Percentiles rank a stretch among this genome's conserved stretches.
Evolutionary conservation across 2,329 filamentous ascomycete genomes (phyloP).

Genomic region (Neofusicoccum laricinum): DNA sequence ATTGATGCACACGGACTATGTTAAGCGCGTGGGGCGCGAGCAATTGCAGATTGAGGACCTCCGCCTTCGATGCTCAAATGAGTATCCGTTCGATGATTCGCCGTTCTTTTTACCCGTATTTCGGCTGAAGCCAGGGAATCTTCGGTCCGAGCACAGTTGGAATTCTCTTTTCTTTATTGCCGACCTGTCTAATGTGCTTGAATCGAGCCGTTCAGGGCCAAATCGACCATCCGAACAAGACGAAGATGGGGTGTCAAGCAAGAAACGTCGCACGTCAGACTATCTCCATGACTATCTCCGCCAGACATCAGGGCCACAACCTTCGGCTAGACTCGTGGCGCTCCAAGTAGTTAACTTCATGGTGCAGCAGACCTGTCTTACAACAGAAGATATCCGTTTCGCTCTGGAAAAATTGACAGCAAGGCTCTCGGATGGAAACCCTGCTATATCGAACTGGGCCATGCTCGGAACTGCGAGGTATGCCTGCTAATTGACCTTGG

Average conservation of each 20-base stretch:
- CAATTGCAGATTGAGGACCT: conserved; percentile 78
- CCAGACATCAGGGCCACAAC: conserved; percentile 32
- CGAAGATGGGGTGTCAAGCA: conserved; percentile 26
- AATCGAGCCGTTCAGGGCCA: conserved; percentile 20
- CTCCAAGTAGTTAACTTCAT: conserved; percentile 56
- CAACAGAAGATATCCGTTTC: conserved; percentile 52
- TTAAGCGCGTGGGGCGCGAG: conserved; percentile 65
- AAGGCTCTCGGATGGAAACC: conserved; percentile 68
- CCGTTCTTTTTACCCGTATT: conserved; percentile 24
- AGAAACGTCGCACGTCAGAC: conserved; percentile 37
- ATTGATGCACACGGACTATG: conserved; percentile 74
- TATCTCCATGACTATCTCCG: conserved; percentile 41
- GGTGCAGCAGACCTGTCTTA: conserved; percentile 35
- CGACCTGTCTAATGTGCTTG: conserved; percentile 34
- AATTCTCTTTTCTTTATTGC: conserved; percentile 39
- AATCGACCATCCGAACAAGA: conserved; percentile 19
- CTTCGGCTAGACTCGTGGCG: conserved; percentile 44
- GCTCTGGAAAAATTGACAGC: conserved; percentile 58
- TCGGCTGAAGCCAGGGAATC: conserved; percentile 34
- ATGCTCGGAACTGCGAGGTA: conserved; percentile 80
- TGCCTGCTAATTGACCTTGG: conserved; percentile 24
- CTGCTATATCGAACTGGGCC: conserved; percentile 70
- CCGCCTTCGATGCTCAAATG: conserved; percentile 33
- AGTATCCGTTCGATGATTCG: conserved; percentile 22
- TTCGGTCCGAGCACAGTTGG: conserved; percentile 33